Percentiles rank a stretch among this genome's conserved stretches.
Conservation (phyloP, 1,284 basidiomycete genomes). For the Chalciporus sp. region DNA sequence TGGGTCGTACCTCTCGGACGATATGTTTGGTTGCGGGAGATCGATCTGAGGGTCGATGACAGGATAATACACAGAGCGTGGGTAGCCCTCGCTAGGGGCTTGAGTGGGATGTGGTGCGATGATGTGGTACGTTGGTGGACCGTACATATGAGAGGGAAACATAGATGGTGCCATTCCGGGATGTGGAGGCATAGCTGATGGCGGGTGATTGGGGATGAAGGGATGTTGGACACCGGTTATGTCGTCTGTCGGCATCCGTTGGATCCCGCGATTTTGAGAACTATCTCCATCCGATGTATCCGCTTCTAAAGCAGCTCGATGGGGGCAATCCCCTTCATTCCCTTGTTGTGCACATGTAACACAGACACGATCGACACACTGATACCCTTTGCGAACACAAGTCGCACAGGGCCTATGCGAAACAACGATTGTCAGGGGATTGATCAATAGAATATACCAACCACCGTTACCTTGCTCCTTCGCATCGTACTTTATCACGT, state of each 20-base stretch:
- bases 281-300: constrained; percentile 38
- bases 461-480: constrained; percentile 47
- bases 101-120: constrained; percentile 22
- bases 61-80: constrained; percentile 38
- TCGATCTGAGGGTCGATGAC: constrained; percentile 44
- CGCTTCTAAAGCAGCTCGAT: constrained; percentile 36
- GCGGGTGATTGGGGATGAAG: constrained; percentile 15
- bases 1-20: constrained; percentile 37
- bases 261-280: constrained; percentile 10
- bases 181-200: constrained; percentile 20
- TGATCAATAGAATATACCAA: background rate
- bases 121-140: constrained; percentile 31
- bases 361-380: constrained; percentile 51
- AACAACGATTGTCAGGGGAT: constrained; percentile 7
- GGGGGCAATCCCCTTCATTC: constrained; percentile 43
- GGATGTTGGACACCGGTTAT: constrained; percentile 9
- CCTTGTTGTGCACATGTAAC: constrained; percentile 45
- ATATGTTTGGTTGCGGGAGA: constrained; percentile 35
- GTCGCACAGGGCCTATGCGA: constrained; percentile 46
- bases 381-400: constrained; percentile 48
- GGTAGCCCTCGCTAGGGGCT: constrained; percentile 23
- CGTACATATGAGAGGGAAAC: constrained; percentile 27
- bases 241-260: constrained; percentile 7
- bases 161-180: constrained; percentile 16
- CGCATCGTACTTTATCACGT: constrained; percentile 61